A percentile compares a stretch with the other conserved stretches of the same genome.
These are phyloP conservation scores for Globisporangium lucens DNA, from an alignment of 352 stramenopile genomes.

Conservation along the genomic window DNA sequence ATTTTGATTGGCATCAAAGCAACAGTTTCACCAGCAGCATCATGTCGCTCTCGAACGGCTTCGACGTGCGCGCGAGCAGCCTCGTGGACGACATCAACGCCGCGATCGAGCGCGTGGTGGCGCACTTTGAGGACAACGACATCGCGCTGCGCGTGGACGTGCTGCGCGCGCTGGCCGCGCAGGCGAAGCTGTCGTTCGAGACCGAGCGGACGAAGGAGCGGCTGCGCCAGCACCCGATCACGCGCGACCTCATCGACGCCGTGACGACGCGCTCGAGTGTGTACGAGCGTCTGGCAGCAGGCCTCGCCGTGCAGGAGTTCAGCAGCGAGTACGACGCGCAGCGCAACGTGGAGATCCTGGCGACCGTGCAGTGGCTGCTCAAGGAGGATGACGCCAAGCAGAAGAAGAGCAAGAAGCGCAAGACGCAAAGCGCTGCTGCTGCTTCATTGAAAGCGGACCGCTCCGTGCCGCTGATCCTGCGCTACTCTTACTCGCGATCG, in stretches of 20 bases:
- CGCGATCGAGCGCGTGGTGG: constrained; percentile 67
- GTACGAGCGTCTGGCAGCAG: constrained; percentile 42
- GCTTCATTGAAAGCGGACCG: constrained; percentile 8
- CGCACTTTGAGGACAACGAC: constrained; percentile 70
- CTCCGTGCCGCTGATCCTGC: constrained; percentile 32
- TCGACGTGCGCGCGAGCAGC: constrained; percentile 57
- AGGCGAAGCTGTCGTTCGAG: constrained; percentile 66
- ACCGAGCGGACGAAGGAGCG: constrained; percentile 61
- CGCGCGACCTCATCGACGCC: constrained; percentile 55
- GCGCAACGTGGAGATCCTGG: constrained; percentile 57
- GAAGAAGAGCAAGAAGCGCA: constrained; percentile 28
- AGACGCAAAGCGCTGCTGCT: constrained; percentile 34
- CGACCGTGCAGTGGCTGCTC: constrained; percentile 57
- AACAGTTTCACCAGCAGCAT: background rate
- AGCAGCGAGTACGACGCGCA: constrained; percentile 63
- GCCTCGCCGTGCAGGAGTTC: constrained; percentile 47
- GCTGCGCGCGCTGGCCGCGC: constrained; percentile 49
- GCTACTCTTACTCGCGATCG: constrained; percentile 50
- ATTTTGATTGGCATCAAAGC: no score
- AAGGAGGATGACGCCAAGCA: constrained; percentile 14
- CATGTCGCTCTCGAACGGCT: constrained; percentile 26
- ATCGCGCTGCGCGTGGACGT: constrained; percentile 65
- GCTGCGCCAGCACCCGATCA: constrained; percentile 52
- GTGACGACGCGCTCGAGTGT: constrained; percentile 42
- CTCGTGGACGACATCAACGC: constrained; percentile 55